A percentile compares a stretch with the other conserved stretches of the same genome.
Conservation (phyloP, 345 rosid species). For the Acer negundo region DNA sequence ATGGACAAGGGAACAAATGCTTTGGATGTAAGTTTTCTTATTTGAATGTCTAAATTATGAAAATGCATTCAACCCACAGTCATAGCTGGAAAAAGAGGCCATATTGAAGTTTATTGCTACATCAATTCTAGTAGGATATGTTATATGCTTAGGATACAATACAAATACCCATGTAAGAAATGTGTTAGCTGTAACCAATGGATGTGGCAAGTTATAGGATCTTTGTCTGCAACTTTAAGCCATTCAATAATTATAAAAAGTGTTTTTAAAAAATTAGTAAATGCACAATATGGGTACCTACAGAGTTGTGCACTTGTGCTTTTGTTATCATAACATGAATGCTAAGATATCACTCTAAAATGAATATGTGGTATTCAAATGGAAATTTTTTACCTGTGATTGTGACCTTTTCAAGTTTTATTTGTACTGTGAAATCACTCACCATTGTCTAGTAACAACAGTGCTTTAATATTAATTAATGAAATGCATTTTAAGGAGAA, state of each 20-base stretch:
- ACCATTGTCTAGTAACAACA: not conserved
- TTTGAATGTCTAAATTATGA: slow-evolving; percentile 2
- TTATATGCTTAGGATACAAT: not conserved
- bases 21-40: slow-evolving; percentile 48
- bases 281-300: not conserved
- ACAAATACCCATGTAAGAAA: not conserved
- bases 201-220: not conserved
- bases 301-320: not conserved
- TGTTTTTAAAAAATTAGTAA: not conserved
- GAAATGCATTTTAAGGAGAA: too few species aligned
- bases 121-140: slow-evolving; percentile 1
- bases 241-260: not conserved
- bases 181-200: not conserved
- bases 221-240: not conserved
- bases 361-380: not conserved
- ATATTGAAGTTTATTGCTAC: not conserved
- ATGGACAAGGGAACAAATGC: slow-evolving; percentile 86
- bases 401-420: not conserved
- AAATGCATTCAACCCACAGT: not conserved
- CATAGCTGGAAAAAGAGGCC: not conserved
- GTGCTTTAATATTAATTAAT: too few species aligned
- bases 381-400: not conserved
- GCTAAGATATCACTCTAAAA: not conserved
- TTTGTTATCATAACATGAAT: not conserved
- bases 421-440: not conserved